These are phyloP conservation scores for Macadamia integrifolia DNA, from an alignment of 164 flowering plant species.

Conservation along the genomic window DNA sequence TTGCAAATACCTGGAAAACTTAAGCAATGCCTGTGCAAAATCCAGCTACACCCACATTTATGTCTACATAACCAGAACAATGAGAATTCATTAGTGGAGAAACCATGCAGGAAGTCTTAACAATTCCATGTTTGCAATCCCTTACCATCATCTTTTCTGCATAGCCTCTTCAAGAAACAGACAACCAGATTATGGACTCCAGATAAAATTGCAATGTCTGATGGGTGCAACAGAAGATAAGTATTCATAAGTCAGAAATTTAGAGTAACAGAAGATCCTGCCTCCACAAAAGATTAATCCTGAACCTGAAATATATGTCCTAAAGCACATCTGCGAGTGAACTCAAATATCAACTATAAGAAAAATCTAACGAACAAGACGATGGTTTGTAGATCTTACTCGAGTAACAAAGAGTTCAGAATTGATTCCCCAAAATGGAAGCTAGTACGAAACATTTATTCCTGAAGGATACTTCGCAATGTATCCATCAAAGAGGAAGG, in stretches of 20 bases:
- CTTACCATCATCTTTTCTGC: slow-evolving; percentile 97
- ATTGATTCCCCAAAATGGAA: no score
- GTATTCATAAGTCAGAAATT: background rate
- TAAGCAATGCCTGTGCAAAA: slow-evolving; percentile 96
- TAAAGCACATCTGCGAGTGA: background rate
- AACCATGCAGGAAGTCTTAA: background rate
- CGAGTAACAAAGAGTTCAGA: no score
- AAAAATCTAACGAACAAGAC: no score
- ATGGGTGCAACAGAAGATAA: slow-evolving; percentile 5
- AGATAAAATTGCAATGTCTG: slow-evolving; percentile 89
- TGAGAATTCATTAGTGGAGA: background rate
- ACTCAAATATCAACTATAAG: no score
- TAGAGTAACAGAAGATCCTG: slow-evolving; percentile 38
- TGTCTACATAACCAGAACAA: slow-evolving; percentile 35
- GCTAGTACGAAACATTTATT: no score
- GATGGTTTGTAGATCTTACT: no score
- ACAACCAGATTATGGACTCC: slow-evolving; percentile 95
- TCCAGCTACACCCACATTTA: slow-evolving; percentile 94
- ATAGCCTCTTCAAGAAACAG: slow-evolving; percentile 73
- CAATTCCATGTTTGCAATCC: background rate
- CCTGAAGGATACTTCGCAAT: no score
- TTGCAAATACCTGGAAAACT: slow-evolving; percentile 73
- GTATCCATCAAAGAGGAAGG: no score
- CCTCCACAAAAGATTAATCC: slow-evolving; percentile 80
- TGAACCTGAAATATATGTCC: slow-evolving; percentile 40